Base-by-base conservation (phyloP, 2,329 filamentous ascomycete genomes). In the Botryotinia narcissicola region DNA sequence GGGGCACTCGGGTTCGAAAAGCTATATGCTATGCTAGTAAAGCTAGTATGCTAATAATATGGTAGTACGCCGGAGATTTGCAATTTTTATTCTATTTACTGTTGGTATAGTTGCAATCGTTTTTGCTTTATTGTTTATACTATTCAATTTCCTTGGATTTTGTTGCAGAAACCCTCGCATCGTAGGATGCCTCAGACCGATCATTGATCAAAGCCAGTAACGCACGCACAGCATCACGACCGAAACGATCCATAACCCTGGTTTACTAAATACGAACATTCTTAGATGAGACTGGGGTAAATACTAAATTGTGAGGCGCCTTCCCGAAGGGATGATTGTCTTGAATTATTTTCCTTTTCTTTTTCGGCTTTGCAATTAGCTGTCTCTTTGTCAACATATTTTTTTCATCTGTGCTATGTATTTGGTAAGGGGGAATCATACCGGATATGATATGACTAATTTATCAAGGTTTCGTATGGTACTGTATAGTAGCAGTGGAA, bases 301-400 rank as follows among this genome's bases (percentile, higher is more conserved):
- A 18, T 29, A 57, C n/a, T 57, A 57, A 68, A 37, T 61, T 32
- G 37, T 48, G 70, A 73, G 74, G 74, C 73, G 74, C 73, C 74
- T 73, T 71, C 40, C 74, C 74, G 75, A 75, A 75, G 76, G 76
- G 74, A 77, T 77, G 76, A 73, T 72, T 78, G 76, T 77, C 76
- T 76, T 75, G 73, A 70, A 75, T 44, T 29, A 42, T 37, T 73
- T 73, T 70, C 54, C 64, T 62, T 57, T 57, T 61, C 61, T 37
- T 68, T 60, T 71, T 44, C 42, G 68, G 42, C 42, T 51, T 37
- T 64, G 40, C 42, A 48, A 48, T 61, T 51, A 37, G 32, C 37
- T 57, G 51, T 68, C 42, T 68, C 64, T 68, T 68, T 68, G 46
- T 68, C 32, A 40, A 54, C 35, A 54, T 68, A 57, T 46, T 40